Base-by-base conservation (phyloP, 768 basidiomycete genomes). In the Collybia mongolica region DNA sequence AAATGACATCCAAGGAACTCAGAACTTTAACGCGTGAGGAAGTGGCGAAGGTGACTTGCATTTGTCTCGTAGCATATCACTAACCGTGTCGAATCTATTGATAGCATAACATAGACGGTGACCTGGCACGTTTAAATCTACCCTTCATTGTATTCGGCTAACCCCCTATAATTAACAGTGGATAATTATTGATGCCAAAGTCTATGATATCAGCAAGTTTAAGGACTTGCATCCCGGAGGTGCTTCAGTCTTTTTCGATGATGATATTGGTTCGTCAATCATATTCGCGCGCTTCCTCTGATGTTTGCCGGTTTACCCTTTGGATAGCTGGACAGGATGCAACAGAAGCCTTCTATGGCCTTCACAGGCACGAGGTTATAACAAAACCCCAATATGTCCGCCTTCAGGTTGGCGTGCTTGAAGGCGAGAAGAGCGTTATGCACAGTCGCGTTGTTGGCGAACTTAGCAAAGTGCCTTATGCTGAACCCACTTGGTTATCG, bases 311-410 rank as follows among this genome's bases (percentile, higher is more conserved):
- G n/a, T n/a, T 62, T 7, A 26, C 24, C 24, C 1, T 68, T 81
- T 57, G 71, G 81, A 39, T 71, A 87, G 93, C 89, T 42, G 93
- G 93, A 2, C 78, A 90, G 68, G 94, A 97, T 61, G 88, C 86
- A 0, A 97, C 95, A 0, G 90, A 93, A 43, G 81, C 82, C 8
- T 98, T 98, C 73, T 98, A 89, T 59, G 86, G 90, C 29, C 82
- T 98, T 22, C 96, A 98, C 65, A 81, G 88, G 44, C 83, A 88
- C 44, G 94, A 97, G 60, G 80, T 98, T n/a, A 77, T 98, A 41
- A 69, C 76, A 54, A 84, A 80, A 57, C 88, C 91, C 1, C 88
- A 91, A 52, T 93, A 88, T 60, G 66, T 74, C 36, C 84, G 90
- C 15, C 77, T 95, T 14, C 80, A 84, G 56, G 81, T 96, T 44